Evolutionary conservation across 2,329 filamentous ascomycete genomes (phyloP).

Genomic region (Fonsecaea monophora): DNA sequence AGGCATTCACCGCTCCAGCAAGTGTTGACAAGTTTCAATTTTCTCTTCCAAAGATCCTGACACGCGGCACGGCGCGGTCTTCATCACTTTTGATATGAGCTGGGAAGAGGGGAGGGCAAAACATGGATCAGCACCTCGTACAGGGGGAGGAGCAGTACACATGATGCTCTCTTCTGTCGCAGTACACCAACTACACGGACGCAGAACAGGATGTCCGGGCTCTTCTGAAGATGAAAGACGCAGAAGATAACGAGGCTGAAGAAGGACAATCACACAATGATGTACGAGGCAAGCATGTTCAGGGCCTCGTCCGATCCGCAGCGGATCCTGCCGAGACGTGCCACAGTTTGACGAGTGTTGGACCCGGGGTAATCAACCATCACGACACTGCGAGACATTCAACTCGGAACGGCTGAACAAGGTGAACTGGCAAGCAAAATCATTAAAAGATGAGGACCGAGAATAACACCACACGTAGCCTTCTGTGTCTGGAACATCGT

Average conservation of each 20-base stretch:
- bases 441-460: neutral
- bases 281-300: neutral
- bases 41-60: too few relatives aligned
- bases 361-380: neutral
- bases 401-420: neutral
- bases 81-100: too few relatives aligned
- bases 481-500: neutral
- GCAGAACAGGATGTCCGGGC: constrained; percentile 1
- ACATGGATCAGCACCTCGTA: too few relatives aligned
- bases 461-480: neutral
- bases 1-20: too few relatives aligned
- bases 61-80: too few relatives aligned
- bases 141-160: too few relatives aligned
- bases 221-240: neutral
- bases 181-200: neutral
- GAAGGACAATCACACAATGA: neutral
- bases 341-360: constrained; percentile 1
- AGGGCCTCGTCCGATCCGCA: neutral
- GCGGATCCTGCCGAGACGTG: neutral
- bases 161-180: too few relatives aligned
- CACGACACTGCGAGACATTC: neutral
- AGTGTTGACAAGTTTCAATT: too few relatives aligned
- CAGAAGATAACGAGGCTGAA: neutral
- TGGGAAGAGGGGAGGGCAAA: too few relatives aligned
- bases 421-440: neutral